Percentiles rank a stretch among this genome's conserved stretches.
phyloP scores from a whole-genome alignment of 768 basidiomycete species.

The Saitozyma podzolica region DNA sequence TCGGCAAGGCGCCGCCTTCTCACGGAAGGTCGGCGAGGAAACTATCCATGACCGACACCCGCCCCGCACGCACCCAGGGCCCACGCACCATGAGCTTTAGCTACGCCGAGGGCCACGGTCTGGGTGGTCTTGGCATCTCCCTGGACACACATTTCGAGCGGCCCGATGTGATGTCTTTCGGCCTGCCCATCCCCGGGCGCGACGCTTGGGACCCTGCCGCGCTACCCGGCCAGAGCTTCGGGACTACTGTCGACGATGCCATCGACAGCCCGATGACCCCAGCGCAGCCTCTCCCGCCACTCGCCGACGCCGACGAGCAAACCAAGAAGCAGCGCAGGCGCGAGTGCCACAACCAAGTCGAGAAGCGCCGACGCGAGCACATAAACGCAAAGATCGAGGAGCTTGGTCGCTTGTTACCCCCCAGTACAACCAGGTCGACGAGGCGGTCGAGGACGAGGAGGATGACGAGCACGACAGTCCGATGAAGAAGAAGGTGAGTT shows the following conservation, averaged over 20 bases:
- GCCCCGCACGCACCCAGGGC: conserved; percentile 20
- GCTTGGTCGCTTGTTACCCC: conserved; percentile 30
- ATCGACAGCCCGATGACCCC: conserved; percentile 40
- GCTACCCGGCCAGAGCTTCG: conserved; percentile 26
- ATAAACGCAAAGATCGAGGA: conserved; percentile 47
- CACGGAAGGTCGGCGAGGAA: conserved; percentile 19
- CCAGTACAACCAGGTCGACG: conserved; percentile 20
- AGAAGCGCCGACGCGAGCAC: conserved; percentile 42
- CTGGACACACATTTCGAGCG: conserved; percentile 34
- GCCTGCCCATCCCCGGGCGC: background rate
- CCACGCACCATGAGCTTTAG: conserved; percentile 18
- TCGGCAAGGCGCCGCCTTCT: conserved; percentile 32
- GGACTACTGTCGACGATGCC: conserved; percentile 22
- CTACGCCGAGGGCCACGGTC: conserved; percentile 3
- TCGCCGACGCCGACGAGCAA: conserved; percentile 20
- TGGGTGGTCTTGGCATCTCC: conserved; percentile 21
- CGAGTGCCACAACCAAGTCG: conserved; percentile 47
- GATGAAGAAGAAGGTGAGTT: conserved; percentile 34
- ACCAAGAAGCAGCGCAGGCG: conserved; percentile 35
- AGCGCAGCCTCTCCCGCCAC: conserved; percentile 10
- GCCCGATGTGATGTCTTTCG: conserved; percentile 11
- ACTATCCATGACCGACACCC: conserved; percentile 34
- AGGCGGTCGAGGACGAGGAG: conserved; percentile 20
- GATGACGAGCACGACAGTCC: conserved; percentile 31
- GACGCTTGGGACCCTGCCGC: conserved; percentile 8